Percentiles rank a stretch among this genome's conserved stretches.
Evolutionary conservation across 2,329 filamentous ascomycete species (phyloP).

Genomic region (Cladosporium austrohemisphaericum): DNA sequence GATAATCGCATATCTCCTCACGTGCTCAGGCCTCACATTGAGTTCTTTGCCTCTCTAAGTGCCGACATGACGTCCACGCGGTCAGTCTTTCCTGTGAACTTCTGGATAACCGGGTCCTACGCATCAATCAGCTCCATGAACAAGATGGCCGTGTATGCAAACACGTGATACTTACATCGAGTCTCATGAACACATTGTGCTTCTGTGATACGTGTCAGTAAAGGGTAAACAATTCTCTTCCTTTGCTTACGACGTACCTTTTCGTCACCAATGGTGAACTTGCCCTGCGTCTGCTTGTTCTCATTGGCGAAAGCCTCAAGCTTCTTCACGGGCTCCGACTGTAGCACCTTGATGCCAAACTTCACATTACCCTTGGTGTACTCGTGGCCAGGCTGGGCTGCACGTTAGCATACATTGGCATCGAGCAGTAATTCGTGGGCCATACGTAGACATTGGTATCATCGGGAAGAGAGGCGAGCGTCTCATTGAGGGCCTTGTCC

Average conservation of each 20-base stretch:
- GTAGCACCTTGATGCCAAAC: conserved; percentile 73
- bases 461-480: conserved; percentile 73
- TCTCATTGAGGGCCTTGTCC: conserved; percentile 87
- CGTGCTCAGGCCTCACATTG: conserved; percentile 23
- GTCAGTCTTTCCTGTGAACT: conserved; percentile 74
- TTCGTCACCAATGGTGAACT: conserved; percentile 95
- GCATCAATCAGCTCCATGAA: background rate
- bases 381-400: conserved; percentile 77
- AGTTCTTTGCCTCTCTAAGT: conserved; percentile 86
- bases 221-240: background rate
- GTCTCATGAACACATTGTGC: conserved; percentile 96
- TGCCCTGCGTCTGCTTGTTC: conserved; percentile 86
- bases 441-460: conserved; percentile 84
- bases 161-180: conserved; percentile 63
- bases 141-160: background rate
- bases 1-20: no score
- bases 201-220: conserved; percentile 48
- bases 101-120: conserved; percentile 83
- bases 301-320: conserved; percentile 71
- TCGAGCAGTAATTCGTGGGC: background rate
- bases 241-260: conserved; percentile 58
- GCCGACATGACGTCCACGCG: conserved; percentile 80
- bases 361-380: conserved; percentile 97
- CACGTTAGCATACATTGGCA: background rate
- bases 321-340: conserved; percentile 71